Conservation (phyloP, 2,329 filamentous ascomycete species). For the Aureobasidium sp. region DNA sequence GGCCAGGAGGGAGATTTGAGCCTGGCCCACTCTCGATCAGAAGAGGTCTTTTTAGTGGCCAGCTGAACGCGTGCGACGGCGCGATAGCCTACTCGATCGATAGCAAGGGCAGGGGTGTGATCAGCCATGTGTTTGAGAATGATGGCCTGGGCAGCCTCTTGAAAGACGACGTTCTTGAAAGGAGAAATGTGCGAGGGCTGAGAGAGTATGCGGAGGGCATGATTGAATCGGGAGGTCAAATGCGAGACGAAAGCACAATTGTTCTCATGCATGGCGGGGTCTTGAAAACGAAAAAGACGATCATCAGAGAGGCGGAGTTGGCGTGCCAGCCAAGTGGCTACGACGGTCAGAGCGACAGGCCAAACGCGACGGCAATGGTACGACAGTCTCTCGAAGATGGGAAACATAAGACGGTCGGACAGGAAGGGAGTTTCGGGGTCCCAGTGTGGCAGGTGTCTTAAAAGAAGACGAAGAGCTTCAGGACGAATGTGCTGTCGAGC, state of each 20-base stretch:
- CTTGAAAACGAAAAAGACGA: neutral
- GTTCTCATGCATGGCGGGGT: neutral
- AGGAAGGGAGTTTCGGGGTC: neutral
- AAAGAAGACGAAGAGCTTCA: conserved; percentile 35
- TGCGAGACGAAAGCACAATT: neutral
- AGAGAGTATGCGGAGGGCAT: conserved; percentile 40
- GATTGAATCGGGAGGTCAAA: conserved; percentile 29
- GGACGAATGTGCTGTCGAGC: conserved; percentile 35
- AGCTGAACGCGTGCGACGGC: conserved; percentile 50
- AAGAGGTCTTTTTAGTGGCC: conserved; percentile 46
- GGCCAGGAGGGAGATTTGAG: conserved; percentile 56
- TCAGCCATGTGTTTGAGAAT: conserved; percentile 50
- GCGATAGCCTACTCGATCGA: conserved; percentile 51
- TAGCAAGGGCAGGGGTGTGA: conserved; percentile 44
- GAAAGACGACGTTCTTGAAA: conserved; percentile 39
- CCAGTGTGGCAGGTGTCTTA: conserved; percentile 23
- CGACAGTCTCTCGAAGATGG: conserved; percentile 40
- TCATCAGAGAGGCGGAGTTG: neutral
- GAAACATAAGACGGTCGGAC: conserved; percentile 21
- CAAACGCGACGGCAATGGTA: conserved; percentile 43
- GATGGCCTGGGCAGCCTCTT: conserved; percentile 51
- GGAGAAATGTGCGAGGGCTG: conserved; percentile 41
- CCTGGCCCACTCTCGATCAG: conserved; percentile 50
- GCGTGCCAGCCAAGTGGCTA: conserved; percentile 14
- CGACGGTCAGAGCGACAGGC: conserved; percentile 34